phyloP scores from a whole-genome alignment of 1,284 basidiomycete genomes.

The Cryptococcus sp. region DNA sequence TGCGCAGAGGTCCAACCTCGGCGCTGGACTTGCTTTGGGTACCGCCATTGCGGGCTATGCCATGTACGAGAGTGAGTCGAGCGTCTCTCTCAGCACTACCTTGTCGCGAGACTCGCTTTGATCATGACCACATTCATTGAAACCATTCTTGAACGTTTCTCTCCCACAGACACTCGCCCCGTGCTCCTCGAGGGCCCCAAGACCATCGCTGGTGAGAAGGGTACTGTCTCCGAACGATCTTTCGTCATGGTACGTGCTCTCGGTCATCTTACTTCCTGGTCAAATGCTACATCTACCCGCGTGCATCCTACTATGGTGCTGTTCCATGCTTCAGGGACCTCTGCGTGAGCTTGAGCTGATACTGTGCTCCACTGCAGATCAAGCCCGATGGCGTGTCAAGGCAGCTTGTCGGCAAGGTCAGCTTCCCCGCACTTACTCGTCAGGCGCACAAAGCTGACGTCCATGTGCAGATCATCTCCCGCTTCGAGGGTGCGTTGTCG shows the following conservation, averaged over 20 bases:
- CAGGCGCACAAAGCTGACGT: conserved; percentile 8
- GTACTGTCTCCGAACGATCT: conserved; percentile 53
- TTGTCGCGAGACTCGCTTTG: background rate
- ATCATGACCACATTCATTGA: background rate
- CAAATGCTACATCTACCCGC: background rate
- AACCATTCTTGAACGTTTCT: background rate
- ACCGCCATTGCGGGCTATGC: conserved; percentile 39
- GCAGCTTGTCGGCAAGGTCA: conserved; percentile 49
- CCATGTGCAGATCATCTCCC: conserved; percentile 36
- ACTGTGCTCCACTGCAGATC: conserved; percentile 26
- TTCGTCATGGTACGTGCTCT: conserved; percentile 54
- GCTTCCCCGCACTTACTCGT: conserved; percentile 3
- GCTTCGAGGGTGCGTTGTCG: conserved; percentile 42
- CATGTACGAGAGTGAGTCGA: conserved; percentile 40
- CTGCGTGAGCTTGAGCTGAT: no score
- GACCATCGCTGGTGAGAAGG: conserved; percentile 56
- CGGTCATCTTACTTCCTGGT: background rate
- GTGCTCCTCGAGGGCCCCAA: conserved; percentile 50
- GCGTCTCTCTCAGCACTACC: no score
- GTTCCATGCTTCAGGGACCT: background rate
- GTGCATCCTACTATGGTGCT: background rate
- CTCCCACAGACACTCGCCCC: conserved; percentile 23
- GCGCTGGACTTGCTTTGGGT: conserved; percentile 30
- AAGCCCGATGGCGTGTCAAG: conserved; percentile 51
- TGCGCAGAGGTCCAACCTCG: conserved; percentile 26